Evolutionary conservation across 2,329 filamentous ascomycete species (phyloP).

Genomic region (Grosmannia clavigera): DNA sequence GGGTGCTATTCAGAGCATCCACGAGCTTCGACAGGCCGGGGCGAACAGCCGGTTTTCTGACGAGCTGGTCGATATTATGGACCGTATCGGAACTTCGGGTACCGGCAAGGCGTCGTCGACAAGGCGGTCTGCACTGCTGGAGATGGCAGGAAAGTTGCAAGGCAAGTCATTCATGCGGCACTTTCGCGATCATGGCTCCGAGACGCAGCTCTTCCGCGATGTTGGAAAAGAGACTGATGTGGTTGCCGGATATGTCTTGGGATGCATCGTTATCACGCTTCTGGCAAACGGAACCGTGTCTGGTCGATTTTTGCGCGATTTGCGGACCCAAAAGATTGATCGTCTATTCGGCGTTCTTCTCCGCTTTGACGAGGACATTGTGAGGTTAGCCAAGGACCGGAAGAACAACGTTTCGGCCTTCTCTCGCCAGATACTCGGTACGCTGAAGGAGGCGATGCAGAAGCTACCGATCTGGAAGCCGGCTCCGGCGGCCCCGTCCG

Average conservation of each 20-base stretch:
- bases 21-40: slow-evolving; percentile 53
- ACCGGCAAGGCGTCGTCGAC: slow-evolving; percentile 32
- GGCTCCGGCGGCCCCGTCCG: slow-evolving; percentile 14
- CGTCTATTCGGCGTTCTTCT: slow-evolving; percentile 45
- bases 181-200: slow-evolving; percentile 63
- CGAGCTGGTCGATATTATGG: slow-evolving; percentile 51
- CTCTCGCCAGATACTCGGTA: slow-evolving; percentile 41
- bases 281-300: slow-evolving; percentile 44
- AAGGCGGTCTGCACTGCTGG: slow-evolving; percentile 45
- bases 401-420: slow-evolving; percentile 57
- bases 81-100: slow-evolving; percentile 42
- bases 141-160: slow-evolving; percentile 46
- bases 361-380: slow-evolving; percentile 39
- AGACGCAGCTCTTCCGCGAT: slow-evolving; percentile 53
- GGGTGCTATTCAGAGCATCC: slow-evolving; percentile 47
- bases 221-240: slow-evolving; percentile 47
- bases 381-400: slow-evolving; percentile 48
- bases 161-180: slow-evolving; percentile 52
- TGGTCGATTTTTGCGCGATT: slow-evolving; percentile 41
- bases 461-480: slow-evolving; percentile 49
- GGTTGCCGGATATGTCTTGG: slow-evolving; percentile 49
- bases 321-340: slow-evolving; percentile 41
- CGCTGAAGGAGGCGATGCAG: slow-evolving; percentile 40
- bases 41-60: slow-evolving; percentile 55
- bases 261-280: slow-evolving; percentile 51